Percentiles rank a stretch among this genome's conserved stretches.
Evolutionary conservation across 768 basidiomycete genomes (phyloP).

Genomic region (Scleroderma bovista): DNA sequence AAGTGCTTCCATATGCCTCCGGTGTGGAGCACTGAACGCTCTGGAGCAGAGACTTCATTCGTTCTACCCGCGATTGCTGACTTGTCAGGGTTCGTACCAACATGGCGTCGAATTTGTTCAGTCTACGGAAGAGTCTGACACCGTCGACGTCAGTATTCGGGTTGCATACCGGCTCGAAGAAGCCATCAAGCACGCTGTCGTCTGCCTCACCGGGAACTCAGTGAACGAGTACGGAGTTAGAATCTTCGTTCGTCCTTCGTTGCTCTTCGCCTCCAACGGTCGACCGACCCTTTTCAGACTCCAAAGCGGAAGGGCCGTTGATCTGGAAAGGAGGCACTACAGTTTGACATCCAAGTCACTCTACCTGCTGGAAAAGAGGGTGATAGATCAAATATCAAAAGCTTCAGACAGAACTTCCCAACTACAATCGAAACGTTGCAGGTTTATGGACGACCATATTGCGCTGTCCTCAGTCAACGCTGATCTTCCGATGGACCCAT

Average conservation of each 20-base stretch:
- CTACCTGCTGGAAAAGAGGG: slow-evolving; percentile 29
- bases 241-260: slow-evolving; percentile 26
- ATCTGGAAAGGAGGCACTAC: slow-evolving; percentile 13
- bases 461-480: slow-evolving; percentile 35
- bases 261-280: neutral
- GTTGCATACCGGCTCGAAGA: slow-evolving; percentile 17
- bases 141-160: slow-evolving; percentile 24
- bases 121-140: slow-evolving; percentile 23
- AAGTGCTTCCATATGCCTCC: slow-evolving; percentile 20
- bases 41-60: slow-evolving; percentile 22
- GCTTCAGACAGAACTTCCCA: slow-evolving; percentile 40
- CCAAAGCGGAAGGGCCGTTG: slow-evolving; percentile 8
- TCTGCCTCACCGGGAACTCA: slow-evolving; percentile 26
- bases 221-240: slow-evolving; percentile 26
- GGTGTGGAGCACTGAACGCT: slow-evolving; percentile 15
- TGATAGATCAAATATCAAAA: slow-evolving; percentile 31
- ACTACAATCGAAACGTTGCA: slow-evolving; percentile 36
- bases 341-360: slow-evolving; percentile 32
- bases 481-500: slow-evolving; percentile 94
- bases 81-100: slow-evolving; percentile 26
- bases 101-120: slow-evolving; percentile 26
- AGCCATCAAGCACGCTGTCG: slow-evolving; percentile 18
- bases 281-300: slow-evolving; percentile 27
- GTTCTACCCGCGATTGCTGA: slow-evolving; percentile 28
- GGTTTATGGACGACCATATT: slow-evolving; percentile 27